A percentile compares a stretch with the other conserved stretches of the same genome.
These are phyloP conservation scores for Eutypa lata DNA, from an alignment of 2,329 filamentous ascomycete species.

Conservation along the genomic window DNA sequence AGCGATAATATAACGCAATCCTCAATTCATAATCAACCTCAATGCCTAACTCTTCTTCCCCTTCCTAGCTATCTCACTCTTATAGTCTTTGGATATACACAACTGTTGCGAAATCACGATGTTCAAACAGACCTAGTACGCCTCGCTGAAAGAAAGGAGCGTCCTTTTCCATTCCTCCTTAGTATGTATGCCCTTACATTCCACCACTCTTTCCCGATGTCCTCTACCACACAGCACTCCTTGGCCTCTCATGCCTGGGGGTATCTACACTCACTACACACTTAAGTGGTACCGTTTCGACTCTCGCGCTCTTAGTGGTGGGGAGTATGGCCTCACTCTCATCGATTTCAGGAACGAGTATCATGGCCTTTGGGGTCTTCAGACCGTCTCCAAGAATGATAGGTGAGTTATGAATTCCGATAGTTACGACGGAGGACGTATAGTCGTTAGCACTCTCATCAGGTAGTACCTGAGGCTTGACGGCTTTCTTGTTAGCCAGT, in stretches of 20 bases:
- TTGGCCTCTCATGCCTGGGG: conserved; percentile 9
- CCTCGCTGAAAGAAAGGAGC: neutral
- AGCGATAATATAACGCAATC: neutral
- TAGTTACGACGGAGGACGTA: conserved; percentile 1
- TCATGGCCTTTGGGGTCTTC: conserved; percentile 20
- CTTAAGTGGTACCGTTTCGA: conserved; percentile 5
- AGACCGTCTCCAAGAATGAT: conserved; percentile 6
- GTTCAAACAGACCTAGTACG: neutral
- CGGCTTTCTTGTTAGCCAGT: neutral
- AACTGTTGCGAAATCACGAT: no score
- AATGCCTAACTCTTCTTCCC: neutral
- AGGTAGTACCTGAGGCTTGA: neutral
- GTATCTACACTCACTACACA: conserved; percentile 8
- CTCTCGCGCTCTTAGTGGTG: conserved; percentile 4
- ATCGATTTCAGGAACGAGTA: conserved; percentile 12
- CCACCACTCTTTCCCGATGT: conserved; percentile 2
- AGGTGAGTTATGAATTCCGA: conserved; percentile 3
- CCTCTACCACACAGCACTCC: conserved; percentile 13
- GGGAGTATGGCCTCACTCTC: conserved; percentile 4
- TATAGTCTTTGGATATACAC: no score
- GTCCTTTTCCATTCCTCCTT: neutral
- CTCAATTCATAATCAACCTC: neutral
- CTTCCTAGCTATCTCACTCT: no score
- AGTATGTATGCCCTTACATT: neutral
- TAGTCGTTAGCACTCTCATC: neutral